Evolutionary conservation across 768 basidiomycete genomes (phyloP).

Genomic region (Pleurotus cornucopiae): DNA sequence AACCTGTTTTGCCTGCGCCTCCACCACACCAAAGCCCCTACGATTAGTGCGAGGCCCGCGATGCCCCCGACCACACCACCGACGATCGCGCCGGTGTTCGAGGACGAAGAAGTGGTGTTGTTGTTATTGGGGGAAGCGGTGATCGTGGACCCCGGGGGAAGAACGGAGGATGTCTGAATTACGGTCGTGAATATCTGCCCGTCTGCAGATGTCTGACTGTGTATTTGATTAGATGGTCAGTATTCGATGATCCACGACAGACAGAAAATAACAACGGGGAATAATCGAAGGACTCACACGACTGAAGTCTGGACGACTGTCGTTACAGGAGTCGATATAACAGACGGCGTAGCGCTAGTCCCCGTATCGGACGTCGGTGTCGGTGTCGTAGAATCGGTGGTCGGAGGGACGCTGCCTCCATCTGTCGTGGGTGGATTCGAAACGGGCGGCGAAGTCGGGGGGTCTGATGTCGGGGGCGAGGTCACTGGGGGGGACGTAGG

Average conservation of each 20-base stretch:
- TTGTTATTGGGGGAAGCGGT: conserved; percentile 7
- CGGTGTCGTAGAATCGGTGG: background rate
- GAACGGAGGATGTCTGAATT: conserved; percentile 20
- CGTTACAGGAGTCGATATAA: conserved; percentile 7
- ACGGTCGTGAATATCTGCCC: conserved; percentile 26
- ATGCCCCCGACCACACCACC: conserved; percentile 51
- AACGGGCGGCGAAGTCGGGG: background rate
- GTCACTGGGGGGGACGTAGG: background rate
- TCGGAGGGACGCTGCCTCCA: background rate
- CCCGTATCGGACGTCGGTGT: background rate
- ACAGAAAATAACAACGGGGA: too few relatives aligned
- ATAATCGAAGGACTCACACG: background rate
- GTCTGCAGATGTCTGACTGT: conserved; percentile 15
- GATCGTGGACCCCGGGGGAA: conserved; percentile 19
- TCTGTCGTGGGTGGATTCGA: background rate
- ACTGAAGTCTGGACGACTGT: conserved; percentile 2
- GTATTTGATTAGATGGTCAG: background rate
- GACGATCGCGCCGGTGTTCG: conserved; percentile 40
- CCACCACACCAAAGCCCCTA: conserved; percentile 33
- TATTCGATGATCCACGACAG: background rate
- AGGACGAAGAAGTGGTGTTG: background rate
- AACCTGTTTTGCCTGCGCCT: conserved; percentile 31
- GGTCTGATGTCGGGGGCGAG: background rate
- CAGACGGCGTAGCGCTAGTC: background rate
- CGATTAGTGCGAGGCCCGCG: conserved; percentile 21